Conservation (phyloP, 805 yeast genomes). For the Teunomyces stri region DNA sequence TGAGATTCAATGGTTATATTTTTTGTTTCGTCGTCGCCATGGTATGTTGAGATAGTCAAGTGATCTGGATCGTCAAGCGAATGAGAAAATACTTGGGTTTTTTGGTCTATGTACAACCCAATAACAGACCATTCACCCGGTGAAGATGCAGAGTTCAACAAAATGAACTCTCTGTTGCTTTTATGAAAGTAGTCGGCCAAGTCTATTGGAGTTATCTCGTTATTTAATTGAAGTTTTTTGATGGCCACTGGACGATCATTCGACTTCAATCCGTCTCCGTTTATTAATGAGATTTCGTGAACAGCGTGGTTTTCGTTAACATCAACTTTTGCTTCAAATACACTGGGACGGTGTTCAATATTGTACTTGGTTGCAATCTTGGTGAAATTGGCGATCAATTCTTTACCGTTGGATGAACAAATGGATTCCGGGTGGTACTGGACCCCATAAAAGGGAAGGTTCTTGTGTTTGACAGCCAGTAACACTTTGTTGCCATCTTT, state of each 20-base stretch:
- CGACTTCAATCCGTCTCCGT: conserved; percentile 8
- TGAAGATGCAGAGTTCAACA: conserved; percentile 72
- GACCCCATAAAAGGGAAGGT: conserved; percentile 80
- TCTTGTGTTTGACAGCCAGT: conserved; percentile 75
- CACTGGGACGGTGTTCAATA: conserved; percentile 13
- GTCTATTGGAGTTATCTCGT: conserved; percentile 35
- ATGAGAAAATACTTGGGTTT: conserved; percentile 55
- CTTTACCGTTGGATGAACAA: conserved; percentile 68
- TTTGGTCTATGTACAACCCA: conserved; percentile 56
- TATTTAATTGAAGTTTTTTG: conserved; percentile 8
- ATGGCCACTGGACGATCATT: background rate
- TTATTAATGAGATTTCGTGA: conserved; percentile 18
- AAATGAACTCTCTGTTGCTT: conserved; percentile 46
- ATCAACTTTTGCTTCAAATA: background rate
- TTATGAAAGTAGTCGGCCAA: conserved; percentile 48
- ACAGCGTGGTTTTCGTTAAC: conserved; percentile 18
- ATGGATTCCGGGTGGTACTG: conserved; percentile 98
- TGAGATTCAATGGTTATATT: conserved; percentile 4
- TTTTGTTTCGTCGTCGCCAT: conserved; percentile 9
- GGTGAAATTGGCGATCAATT: conserved; percentile 64
- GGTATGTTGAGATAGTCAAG: conserved; percentile 29
- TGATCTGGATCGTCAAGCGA: conserved; percentile 45
- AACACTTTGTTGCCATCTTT: conserved; percentile 38
- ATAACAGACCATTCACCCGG: conserved; percentile 91
- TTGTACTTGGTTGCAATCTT: conserved; percentile 40